Evolutionary conservation across 768 basidiomycete species (phyloP).

Genomic region (Kwoniella shandongensis): DNA sequence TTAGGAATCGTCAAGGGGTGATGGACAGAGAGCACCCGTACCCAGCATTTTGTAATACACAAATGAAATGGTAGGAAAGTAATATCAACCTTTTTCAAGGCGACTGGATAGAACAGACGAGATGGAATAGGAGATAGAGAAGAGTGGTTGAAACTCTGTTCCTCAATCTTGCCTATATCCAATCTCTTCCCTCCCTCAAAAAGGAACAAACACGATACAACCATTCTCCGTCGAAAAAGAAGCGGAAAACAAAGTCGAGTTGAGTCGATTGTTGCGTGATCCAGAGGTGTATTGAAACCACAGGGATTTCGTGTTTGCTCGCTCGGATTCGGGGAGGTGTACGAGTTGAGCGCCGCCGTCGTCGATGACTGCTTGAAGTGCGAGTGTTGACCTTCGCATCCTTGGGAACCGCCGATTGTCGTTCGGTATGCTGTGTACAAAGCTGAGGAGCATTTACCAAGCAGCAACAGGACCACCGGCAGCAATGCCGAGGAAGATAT

Average conservation of each 20-base stretch:
- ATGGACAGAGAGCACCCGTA: constrained; percentile 23
- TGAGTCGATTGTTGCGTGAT: no score
- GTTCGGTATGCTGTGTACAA: not conserved
- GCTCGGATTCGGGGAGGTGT: no score
- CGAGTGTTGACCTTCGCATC: not conserved
- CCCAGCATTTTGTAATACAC: constrained; percentile 8
- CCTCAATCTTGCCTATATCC: not conserved
- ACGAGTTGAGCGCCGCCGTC: not conserved
- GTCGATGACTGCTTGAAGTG: not conserved
- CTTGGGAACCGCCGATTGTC: constrained; percentile 1
- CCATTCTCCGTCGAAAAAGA: not conserved
- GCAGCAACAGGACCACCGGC: constrained; percentile 25
- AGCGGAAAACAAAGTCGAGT: not conserved
- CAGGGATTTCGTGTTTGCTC: no score
- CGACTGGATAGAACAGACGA: not conserved
- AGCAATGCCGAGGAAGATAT: constrained; percentile 21
- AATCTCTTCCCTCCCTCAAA: not conserved
- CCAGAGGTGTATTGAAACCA: no score
- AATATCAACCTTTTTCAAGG: not conserved
- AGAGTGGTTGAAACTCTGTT: constrained; percentile 2
- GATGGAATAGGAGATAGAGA: not conserved
- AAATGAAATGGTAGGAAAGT: constrained; percentile 1
- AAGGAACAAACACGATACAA: no score
- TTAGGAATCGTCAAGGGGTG: not conserved
- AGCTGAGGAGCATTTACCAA: constrained; percentile 12